Evolutionary conservation across 2,329 filamentous ascomycete genomes (phyloP).

Genomic region (Ophiostoma perfectum): DNA sequence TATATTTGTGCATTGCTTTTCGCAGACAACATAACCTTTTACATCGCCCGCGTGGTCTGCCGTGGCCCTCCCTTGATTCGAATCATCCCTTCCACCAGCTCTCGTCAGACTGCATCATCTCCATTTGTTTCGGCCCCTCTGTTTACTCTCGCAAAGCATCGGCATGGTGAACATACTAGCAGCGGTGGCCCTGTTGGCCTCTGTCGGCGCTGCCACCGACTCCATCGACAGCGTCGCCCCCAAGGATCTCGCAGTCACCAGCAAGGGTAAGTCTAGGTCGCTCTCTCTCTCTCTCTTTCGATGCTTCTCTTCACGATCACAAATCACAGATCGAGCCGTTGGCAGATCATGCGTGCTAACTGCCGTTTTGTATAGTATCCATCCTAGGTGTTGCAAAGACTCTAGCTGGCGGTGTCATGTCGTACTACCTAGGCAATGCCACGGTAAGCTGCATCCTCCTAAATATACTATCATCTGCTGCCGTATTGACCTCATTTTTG

Average conservation of each 20-base stretch:
- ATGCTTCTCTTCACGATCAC: neutral
- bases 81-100: neutral
- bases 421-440: conserved; percentile 56
- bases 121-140: neutral
- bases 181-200: conserved; percentile 16
- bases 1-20: neutral
- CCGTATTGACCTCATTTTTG: neutral
- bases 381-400: conserved; percentile 57
- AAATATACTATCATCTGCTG: neutral
- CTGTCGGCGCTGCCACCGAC: conserved; percentile 12
- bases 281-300: neutral
- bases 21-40: no score
- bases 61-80: neutral
- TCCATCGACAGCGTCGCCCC: conserved; percentile 12
- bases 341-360: neutral
- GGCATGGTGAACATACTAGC: neutral
- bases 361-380: conserved; percentile 50
- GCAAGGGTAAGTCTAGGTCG: conserved; percentile 9
- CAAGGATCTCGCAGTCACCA: conserved; percentile 19
- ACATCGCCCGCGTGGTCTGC: neutral
- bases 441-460: conserved; percentile 32
- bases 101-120: neutral
- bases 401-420: conserved; percentile 56
- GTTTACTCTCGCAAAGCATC: neutral
- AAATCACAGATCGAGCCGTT: no score